phyloP scores from a whole-genome alignment of 306 rosid genomes.

The Phaseolus lunatus region DNA sequence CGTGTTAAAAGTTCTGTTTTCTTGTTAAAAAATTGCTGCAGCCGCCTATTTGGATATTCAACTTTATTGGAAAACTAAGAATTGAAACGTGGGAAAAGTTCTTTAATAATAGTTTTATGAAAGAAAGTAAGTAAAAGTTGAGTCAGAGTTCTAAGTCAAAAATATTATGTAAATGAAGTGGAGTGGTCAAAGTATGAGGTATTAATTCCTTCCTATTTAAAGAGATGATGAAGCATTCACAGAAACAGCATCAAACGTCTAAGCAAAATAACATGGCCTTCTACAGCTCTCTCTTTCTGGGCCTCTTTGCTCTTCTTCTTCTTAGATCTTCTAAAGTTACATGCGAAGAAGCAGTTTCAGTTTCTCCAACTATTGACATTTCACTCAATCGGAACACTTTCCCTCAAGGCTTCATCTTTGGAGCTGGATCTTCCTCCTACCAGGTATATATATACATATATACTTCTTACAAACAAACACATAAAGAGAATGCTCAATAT shows the following conservation, averaged over 20 bases:
- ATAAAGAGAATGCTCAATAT: background rate
- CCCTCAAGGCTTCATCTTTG: constrained; percentile 5
- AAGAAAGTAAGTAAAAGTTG: too few species aligned
- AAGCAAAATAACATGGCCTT: background rate
- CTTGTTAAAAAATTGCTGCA: too few species aligned
- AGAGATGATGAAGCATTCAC: background rate
- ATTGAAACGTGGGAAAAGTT: too few species aligned
- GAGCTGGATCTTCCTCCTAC: constrained; percentile 9
- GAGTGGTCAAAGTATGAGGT: background rate
- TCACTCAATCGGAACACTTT: background rate
- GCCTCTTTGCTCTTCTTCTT: background rate
- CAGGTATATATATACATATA: background rate
- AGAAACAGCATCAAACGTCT: background rate
- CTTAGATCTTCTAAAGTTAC: background rate
- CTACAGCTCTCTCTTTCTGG: background rate
- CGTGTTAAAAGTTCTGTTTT: background rate
- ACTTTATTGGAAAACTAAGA: too few species aligned
- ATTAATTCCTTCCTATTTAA: background rate
- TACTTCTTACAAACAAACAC: background rate
- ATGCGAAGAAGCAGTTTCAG: background rate
- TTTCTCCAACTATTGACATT: constrained; percentile 6
- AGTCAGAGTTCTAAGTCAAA: too few species aligned
- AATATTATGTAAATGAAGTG: background rate
- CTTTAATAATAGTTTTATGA: too few species aligned
- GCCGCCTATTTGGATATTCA: too few species aligned